phyloP scores from a whole-genome alignment of 345 rosid species.

The Limnanthes douglasii region DNA sequence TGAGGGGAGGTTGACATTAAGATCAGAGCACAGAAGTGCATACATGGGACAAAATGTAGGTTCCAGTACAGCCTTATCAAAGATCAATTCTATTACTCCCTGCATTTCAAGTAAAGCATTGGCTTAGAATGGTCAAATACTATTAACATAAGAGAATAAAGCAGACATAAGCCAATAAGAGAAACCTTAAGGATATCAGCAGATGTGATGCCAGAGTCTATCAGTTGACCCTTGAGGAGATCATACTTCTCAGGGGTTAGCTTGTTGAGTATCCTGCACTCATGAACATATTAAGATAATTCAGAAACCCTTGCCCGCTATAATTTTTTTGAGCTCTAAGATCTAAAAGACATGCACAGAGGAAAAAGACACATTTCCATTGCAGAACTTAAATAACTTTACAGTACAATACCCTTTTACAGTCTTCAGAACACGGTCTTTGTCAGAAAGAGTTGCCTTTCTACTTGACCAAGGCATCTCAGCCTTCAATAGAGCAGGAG shows the following conservation, averaged over 20 bases:
- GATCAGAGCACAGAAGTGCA: conserved; percentile 76
- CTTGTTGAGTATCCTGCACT: conserved; percentile 79
- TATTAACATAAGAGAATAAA: conserved; percentile 4
- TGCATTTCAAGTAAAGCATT: conserved; percentile 15
- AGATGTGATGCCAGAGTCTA: conserved; percentile 73
- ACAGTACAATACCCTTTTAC: conserved; percentile 71
- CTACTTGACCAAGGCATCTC: conserved; percentile 62
- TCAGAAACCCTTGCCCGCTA: too few relatives aligned
- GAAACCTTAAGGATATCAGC: conserved; percentile 59
- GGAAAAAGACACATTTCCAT: too few relatives aligned
- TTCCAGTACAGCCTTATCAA: conserved; percentile 88
- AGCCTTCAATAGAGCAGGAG: conserved; percentile 45
- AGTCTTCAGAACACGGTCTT: conserved; percentile 43
- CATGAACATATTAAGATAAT: too few relatives aligned
- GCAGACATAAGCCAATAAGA: not conserved
- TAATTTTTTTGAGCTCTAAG: too few relatives aligned
- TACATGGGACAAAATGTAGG: conserved; percentile 95
- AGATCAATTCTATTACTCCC: conserved; percentile 80
- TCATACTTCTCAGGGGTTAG: conserved; percentile 87
- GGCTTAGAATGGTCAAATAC: conserved; percentile 1
- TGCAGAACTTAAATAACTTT: too few relatives aligned
- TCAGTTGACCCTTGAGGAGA: conserved; percentile 79
- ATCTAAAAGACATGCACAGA: too few relatives aligned
- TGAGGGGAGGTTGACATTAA: conserved; percentile 61
- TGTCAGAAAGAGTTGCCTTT: conserved; percentile 42